Base-by-base conservation (phyloP, 2,329 filamentous ascomycete genomes). In the Hirsutella rhossiliensis region DNA sequence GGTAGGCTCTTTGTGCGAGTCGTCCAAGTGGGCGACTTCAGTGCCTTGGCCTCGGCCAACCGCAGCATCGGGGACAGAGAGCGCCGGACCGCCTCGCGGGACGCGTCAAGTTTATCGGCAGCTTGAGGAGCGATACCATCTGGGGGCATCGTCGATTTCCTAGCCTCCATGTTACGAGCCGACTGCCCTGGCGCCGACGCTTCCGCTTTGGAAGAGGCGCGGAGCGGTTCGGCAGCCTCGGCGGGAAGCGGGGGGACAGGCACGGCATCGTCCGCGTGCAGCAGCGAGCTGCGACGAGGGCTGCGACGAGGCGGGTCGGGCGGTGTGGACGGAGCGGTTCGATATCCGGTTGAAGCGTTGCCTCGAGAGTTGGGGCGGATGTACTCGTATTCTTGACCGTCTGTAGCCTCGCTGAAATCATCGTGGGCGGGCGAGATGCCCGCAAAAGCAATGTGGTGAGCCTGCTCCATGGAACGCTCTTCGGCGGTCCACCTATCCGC, bases 261-360 rank as follows among this genome's bases (percentile, higher is more conserved):
- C 13, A 43, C 39, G 13, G 38, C 32, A 11, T 43, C 44, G 13
- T 38, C 37, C n/a, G 50, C 37, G 36, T 42, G 52, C 11, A 44
- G 29, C 6, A 45, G 30, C 3, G 56, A 55, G 40, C 49, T 48
- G 31, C 58, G 49, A 42, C 54, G 57, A 3, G 56, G 51, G 39
- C 56, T 59, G 45, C 55, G 53, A 12, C 47, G 49, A 13, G 58
- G 58, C 11, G 58, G 57, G 20, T 54, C 52, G 1, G 54, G 57
- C 8, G 50, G 48, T 12, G 51, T 47, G 3, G 50, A 51, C 12
- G 53, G 50, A 2, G 47, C 46, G 4, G 54, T 51, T 18, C 37
- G 41, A 32, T 46, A 54, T 7, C 41, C 48, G n/a, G 30, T 38
- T 11, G 34, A 43, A 2, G 20, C 17, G 5, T n/a, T 19, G 28